Evolutionary conservation across 208 protist genomes (phyloP).

Genomic region (Wallacemonas sp.): DNA sequence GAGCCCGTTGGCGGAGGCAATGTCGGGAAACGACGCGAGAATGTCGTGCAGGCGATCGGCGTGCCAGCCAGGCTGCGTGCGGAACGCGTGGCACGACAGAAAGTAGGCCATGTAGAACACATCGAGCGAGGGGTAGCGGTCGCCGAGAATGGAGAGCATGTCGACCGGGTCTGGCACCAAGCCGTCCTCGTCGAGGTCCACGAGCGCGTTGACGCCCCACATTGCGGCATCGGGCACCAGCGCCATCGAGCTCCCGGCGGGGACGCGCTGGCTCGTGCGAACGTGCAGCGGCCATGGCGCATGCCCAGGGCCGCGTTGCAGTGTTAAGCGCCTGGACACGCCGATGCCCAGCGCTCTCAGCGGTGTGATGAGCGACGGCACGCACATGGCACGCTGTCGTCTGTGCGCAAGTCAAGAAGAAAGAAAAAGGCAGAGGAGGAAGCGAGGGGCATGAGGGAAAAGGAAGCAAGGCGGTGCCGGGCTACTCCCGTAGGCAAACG

Average conservation of each 20-base stretch:
- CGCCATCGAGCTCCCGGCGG: constrained; percentile 15
- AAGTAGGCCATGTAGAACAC: constrained; percentile 28
- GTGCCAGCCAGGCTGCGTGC: neutral
- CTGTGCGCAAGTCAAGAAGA: neutral
- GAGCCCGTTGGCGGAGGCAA: neutral
- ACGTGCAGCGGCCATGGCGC: constrained; percentile 11
- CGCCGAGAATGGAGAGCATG: constrained; percentile 28
- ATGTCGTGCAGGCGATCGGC: neutral
- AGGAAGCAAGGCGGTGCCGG: no score
- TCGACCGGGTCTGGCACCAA: constrained; percentile 36
- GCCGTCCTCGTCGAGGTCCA: constrained; percentile 37
- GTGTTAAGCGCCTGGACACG: constrained; percentile 21
- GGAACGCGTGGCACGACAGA: neutral
- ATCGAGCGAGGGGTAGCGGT: constrained; percentile 1
- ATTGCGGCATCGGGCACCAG: constrained; percentile 30
- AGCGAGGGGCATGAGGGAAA: no score
- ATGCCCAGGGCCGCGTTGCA: neutral
- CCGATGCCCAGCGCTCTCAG: constrained; percentile 32
- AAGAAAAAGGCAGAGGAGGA: neutral
- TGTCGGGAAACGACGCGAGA: constrained; percentile 3
- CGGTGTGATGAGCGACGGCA: constrained; percentile 13
- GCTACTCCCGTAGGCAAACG: no score
- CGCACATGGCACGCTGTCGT: neutral
- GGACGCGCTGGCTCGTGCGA: neutral
- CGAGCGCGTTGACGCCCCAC: constrained; percentile 25